These are phyloP conservation scores for Auricularia auricula-judae DNA, from an alignment of 768 basidiomycete species.

Conservation along the genomic window DNA sequence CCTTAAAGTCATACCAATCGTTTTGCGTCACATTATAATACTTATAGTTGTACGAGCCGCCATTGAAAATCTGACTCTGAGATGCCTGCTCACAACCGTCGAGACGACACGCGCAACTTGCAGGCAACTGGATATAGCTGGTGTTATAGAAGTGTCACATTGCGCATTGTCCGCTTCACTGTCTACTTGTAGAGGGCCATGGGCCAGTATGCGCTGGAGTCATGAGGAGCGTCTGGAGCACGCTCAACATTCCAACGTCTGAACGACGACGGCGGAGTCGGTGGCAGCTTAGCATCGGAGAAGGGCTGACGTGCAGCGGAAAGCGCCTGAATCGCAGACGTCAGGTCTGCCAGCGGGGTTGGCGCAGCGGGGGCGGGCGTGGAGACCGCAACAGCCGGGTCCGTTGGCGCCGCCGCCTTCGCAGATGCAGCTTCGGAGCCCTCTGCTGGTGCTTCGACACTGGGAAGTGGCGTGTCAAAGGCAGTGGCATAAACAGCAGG, in stretches of 20 bases:
- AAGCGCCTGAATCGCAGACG: slow-evolving; percentile 60
- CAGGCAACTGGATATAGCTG: no score
- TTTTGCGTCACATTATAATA: no score
- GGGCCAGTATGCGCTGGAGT: slow-evolving; percentile 72
- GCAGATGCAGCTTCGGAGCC: slow-evolving; percentile 13
- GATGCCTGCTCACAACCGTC: no score
- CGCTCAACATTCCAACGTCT: slow-evolving; percentile 65
- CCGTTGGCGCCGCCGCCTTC: slow-evolving; percentile 4
- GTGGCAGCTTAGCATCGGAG: slow-evolving; percentile 57
- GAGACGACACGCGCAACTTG: no score
- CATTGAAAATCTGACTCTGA: no score
- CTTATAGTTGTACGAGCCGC: no score
- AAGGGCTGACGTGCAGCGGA: slow-evolving; percentile 47
- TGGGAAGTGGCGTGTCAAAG: slow-evolving; percentile 16
- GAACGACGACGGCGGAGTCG: slow-evolving; percentile 53
- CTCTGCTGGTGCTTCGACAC: slow-evolving; percentile 43
- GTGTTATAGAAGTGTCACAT: no score
- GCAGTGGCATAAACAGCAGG: background rate
- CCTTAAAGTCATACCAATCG: no score
- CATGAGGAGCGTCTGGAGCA: slow-evolving; percentile 73
- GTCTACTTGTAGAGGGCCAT: slow-evolving; percentile 44
- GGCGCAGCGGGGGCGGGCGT: slow-evolving; percentile 33
- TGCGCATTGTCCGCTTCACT: background rate
- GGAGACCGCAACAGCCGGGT: slow-evolving; percentile 23
- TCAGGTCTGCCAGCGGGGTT: slow-evolving; percentile 44